Percentiles rank a stretch among this genome's conserved stretches.
Evolutionary conservation across 75 land plant species (phyloP).

Genomic region (Pinus tabuliformis): DNA sequence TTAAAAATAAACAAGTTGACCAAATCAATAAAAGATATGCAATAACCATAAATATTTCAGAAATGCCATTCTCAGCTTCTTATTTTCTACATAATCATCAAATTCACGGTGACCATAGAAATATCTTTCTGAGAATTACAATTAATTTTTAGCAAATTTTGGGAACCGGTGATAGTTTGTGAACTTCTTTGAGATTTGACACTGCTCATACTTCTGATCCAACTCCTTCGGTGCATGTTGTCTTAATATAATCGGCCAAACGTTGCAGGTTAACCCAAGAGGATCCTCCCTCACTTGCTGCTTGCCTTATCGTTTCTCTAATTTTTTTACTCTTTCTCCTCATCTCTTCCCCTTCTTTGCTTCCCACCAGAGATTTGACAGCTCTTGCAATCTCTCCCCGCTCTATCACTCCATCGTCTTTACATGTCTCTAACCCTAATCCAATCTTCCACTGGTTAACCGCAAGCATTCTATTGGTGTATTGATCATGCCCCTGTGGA

Average conservation of each 20-base stretch:
- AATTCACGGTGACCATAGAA: too few relatives aligned
- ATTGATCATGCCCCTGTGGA: slow-evolving; percentile 16
- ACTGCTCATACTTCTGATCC: background rate
- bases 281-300: slow-evolving; percentile 34
- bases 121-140: too few relatives aligned
- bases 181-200: too few relatives aligned
- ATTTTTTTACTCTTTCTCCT: slow-evolving; percentile 18
- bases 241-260: slow-evolving; percentile 11
- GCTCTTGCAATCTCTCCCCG: background rate
- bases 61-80: too few relatives aligned
- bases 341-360: slow-evolving; percentile 18
- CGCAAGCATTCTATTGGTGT: slow-evolving; percentile 3
- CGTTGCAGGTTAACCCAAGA: slow-evolving; percentile 22
- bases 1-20: too few relatives aligned
- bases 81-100: too few relatives aligned
- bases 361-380: slow-evolving; percentile 11
- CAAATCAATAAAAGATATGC: too few relatives aligned
- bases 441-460: slow-evolving; percentile 6
- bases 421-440: background rate
- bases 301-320: slow-evolving; percentile 25
- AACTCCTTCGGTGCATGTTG: background rate
- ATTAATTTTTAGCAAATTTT: too few relatives aligned
- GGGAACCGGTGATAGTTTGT: too few relatives aligned
- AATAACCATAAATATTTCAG: too few relatives aligned
- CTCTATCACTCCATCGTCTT: background rate